Percentiles rank a stretch among this genome's conserved stretches.
Evolutionary conservation across 139 green algal species (phyloP).

Genomic region (Chlorella sorokiniana): DNA sequence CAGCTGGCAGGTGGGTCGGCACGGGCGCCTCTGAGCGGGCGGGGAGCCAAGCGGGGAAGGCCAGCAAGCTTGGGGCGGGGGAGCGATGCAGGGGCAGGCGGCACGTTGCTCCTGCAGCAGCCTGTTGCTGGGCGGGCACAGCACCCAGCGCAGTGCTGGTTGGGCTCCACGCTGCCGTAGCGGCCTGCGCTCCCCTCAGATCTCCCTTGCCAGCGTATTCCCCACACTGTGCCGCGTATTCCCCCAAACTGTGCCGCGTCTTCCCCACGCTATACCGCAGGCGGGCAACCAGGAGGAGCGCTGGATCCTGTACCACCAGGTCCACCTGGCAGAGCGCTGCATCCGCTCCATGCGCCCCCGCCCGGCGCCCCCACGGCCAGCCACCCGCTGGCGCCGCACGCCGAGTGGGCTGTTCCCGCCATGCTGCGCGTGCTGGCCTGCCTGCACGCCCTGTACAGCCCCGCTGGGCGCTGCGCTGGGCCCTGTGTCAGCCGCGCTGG

Average conservation of each 20-base stretch:
- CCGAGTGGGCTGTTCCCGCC: slow-evolving; percentile 37
- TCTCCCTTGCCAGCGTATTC: too few relatives aligned
- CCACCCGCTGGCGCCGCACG: slow-evolving; percentile 32
- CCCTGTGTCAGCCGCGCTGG: slow-evolving; percentile 33
- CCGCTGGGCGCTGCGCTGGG: slow-evolving; percentile 44
- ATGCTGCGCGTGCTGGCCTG: slow-evolving; percentile 47
- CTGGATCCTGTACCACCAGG: slow-evolving; percentile 74
- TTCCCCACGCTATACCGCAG: neutral
- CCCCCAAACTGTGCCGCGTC: neutral
- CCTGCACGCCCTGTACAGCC: slow-evolving; percentile 59
- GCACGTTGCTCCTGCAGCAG: too few relatives aligned
- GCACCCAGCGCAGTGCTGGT: neutral
- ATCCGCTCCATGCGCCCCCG: slow-evolving; percentile 42
- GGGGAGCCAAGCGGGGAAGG: neutral
- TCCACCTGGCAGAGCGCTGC: slow-evolving; percentile 72
- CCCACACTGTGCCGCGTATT: neutral
- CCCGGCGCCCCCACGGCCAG: neutral
- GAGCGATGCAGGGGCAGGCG: too few relatives aligned
- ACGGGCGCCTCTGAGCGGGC: too few relatives aligned
- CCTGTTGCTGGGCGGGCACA: neutral
- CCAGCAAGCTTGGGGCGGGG: neutral
- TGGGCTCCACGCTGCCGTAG: too few relatives aligned
- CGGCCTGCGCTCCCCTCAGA: too few relatives aligned
- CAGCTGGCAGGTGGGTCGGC: slow-evolving; percentile 24
- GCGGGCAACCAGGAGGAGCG: slow-evolving; percentile 39